phyloP scores from a whole-genome alignment of 2,329 filamentous ascomycete genomes.

The Rhytidhysteron rufulum region DNA sequence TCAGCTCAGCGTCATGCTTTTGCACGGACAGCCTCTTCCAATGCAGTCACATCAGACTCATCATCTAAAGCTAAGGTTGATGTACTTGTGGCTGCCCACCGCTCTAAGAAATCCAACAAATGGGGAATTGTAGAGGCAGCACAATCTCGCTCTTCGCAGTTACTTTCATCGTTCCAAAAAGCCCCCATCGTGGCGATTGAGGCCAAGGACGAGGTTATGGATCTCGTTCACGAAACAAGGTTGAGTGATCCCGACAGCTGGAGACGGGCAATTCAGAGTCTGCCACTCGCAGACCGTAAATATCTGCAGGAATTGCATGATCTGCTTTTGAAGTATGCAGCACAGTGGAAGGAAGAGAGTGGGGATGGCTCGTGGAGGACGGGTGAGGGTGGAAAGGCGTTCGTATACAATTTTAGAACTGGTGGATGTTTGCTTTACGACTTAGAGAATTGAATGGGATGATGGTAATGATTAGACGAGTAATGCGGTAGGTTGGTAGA shows the following conservation, averaged over 20 bases:
- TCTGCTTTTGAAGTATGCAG: conserved; percentile 62
- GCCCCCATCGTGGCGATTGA: conserved; percentile 86
- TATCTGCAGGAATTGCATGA: conserved; percentile 82
- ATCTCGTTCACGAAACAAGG: conserved; percentile 68
- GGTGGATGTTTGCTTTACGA: conserved; percentile 84
- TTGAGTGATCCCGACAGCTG: conserved; percentile 80
- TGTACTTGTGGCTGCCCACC: conserved; percentile 76
- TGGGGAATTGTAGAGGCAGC: conserved; percentile 79
- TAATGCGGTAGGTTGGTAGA: too few relatives aligned
- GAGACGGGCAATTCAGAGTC: conserved; percentile 74
- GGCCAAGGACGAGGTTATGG: conserved; percentile 77
- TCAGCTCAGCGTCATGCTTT: conserved; percentile 30
- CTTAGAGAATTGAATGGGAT: conserved; percentile 43
- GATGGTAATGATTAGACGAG: too few relatives aligned
- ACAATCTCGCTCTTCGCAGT: conserved; percentile 53
- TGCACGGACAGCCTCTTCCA: conserved; percentile 10
- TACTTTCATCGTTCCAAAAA: conserved; percentile 67
- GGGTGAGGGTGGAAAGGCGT: conserved; percentile 62
- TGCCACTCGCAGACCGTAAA: conserved; percentile 71
- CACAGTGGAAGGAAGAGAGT: conserved; percentile 49
- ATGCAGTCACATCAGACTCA: conserved; percentile 15
- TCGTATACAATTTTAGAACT: conserved; percentile 89
- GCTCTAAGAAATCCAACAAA: conserved; percentile 88
- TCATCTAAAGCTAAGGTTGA: conserved; percentile 63
- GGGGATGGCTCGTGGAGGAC: conserved; percentile 38